These are phyloP conservation scores for Lachancea meyersii DNA, from an alignment of 805 yeast genomes.

Conservation along the genomic window DNA sequence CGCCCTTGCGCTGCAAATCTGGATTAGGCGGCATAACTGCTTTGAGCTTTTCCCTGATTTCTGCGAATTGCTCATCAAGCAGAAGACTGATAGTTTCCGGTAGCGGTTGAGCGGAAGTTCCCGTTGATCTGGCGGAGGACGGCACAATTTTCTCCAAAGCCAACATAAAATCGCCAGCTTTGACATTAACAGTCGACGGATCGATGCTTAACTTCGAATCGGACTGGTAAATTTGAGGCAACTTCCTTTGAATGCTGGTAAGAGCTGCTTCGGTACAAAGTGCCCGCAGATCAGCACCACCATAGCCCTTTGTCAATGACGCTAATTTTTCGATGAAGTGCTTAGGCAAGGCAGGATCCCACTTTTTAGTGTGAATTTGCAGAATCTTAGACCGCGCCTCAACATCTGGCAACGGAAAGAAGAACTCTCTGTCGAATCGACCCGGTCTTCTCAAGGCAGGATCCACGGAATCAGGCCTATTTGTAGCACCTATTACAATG, in stretches of 20 bases:
- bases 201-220: constrained; percentile 67
- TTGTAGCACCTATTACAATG: constrained; percentile 96
- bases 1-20: constrained; percentile 13
- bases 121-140: constrained; percentile 80
- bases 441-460: constrained; percentile 97
- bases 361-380: constrained; percentile 77
- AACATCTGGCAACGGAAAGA: constrained; percentile 85
- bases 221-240: constrained; percentile 85
- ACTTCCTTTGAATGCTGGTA: constrained; percentile 81
- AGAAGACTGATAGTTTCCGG: constrained; percentile 69
- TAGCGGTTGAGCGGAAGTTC: constrained; percentile 66
- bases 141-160: constrained; percentile 87
- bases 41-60: constrained; percentile 44
- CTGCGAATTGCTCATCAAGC: constrained; percentile 44
- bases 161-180: constrained; percentile 75
- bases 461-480: constrained; percentile 96
- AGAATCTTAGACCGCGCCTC: constrained; percentile 74
- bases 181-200: constrained; percentile 63
- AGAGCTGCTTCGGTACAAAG: constrained; percentile 94
- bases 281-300: constrained; percentile 95
- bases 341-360: constrained; percentile 68
- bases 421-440: constrained; percentile 93
- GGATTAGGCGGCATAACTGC: constrained; percentile 51
- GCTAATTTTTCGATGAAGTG: constrained; percentile 64
- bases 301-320: constrained; percentile 84